These are phyloP conservation scores for Podospora sp. DNA, from an alignment of 495 filamentous ascomycete species.

Conservation along the genomic window DNA sequence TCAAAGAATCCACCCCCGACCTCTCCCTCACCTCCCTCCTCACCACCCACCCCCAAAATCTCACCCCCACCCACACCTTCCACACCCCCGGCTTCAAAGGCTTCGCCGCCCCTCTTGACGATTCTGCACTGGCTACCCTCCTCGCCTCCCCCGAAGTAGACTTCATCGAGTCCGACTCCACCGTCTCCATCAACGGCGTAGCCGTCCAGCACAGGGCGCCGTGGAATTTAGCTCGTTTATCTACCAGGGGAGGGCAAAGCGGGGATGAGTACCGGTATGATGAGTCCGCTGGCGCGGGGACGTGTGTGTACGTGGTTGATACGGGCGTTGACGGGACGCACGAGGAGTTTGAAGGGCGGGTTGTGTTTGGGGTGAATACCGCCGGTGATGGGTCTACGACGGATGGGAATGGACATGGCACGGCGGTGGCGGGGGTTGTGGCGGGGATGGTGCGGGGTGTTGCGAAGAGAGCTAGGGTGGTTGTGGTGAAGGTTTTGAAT, in stretches of 20 bases:
- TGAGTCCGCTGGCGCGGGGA: conserved; percentile 53
- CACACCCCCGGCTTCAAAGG: background rate
- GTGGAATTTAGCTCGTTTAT: conserved; percentile 62
- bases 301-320: conserved; percentile 60
- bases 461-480: conserved; percentile 60
- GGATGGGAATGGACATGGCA: conserved; percentile 52
- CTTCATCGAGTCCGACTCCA: conserved; percentile 8
- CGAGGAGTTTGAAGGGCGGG: conserved; percentile 56
- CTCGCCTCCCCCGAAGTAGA: background rate
- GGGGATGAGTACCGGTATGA: conserved; percentile 69
- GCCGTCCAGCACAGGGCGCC: background rate
- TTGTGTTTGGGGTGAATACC: conserved; percentile 39
- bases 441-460: conserved; percentile 61
- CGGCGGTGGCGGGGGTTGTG: conserved; percentile 64
- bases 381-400: conserved; percentile 29
- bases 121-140: background rate
- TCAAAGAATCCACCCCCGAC: background rate
- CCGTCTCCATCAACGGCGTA: background rate
- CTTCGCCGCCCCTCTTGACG: background rate
- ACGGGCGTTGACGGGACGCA: conserved; percentile 57
- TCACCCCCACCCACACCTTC: conserved; percentile 9
- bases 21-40: background rate
- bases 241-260: conserved; percentile 46
- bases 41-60: background rate
- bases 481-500: conserved; percentile 66